These are phyloP conservation scores for Carpinus fangiana DNA, from an alignment of 306 rosid species.

Conservation along the genomic window DNA sequence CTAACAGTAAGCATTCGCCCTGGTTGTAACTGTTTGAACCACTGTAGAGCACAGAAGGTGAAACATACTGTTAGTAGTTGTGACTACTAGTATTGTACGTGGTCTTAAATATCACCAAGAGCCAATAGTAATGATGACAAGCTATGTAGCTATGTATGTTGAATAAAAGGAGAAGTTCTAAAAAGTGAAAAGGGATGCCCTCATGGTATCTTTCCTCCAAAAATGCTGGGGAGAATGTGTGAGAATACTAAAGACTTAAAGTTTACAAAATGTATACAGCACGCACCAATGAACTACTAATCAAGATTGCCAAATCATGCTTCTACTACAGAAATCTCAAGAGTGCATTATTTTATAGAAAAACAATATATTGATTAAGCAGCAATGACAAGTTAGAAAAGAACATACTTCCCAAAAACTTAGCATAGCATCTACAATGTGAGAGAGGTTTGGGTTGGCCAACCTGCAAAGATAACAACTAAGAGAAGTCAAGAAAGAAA, in stretches of 20 bases:
- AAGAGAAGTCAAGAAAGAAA: background rate
- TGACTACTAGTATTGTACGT: no score
- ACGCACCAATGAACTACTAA: background rate
- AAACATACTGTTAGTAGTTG: slow-evolving; percentile 19
- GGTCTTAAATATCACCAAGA: background rate
- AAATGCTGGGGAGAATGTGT: background rate
- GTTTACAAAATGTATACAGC: background rate
- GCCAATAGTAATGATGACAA: background rate
- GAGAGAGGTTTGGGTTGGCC: slow-evolving; percentile 42
- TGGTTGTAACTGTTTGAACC: slow-evolving; percentile 68
- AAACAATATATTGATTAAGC: background rate
- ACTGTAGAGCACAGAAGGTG: slow-evolving; percentile 42
- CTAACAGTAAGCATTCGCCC: slow-evolving; percentile 85
- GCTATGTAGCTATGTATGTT: background rate
- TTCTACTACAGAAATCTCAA: background rate
- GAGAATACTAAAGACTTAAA: background rate
- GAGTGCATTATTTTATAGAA: background rate
- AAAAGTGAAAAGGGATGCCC: background rate
- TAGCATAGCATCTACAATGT: slow-evolving; percentile 67
- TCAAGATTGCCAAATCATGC: slow-evolving; percentile 7
- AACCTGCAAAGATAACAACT: slow-evolving; percentile 43
- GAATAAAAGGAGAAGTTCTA: background rate
- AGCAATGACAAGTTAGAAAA: background rate
- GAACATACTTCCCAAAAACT: slow-evolving; percentile 73
- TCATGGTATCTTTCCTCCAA: background rate